A percentile compares a stretch with the other conserved stretches of the same genome.
Conservation (phyloP, 306 rosid genomes). For the Cicer chorassanicum region DNA sequence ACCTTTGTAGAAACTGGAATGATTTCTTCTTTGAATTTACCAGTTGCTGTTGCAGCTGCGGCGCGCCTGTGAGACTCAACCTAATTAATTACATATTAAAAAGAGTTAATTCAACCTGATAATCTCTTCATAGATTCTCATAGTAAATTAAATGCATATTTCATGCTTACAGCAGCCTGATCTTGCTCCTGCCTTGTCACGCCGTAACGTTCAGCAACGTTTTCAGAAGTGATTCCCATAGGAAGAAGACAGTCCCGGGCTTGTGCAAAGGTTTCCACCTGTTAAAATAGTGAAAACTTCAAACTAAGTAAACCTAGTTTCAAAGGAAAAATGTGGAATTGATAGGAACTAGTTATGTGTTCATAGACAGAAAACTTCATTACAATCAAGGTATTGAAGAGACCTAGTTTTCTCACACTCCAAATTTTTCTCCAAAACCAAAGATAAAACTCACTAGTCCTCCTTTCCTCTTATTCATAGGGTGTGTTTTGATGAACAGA, state of each 20-base stretch:
- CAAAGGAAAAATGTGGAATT: conserved; percentile 1
- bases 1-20: conserved; percentile 86
- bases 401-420: not conserved
- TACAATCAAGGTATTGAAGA: not conserved
- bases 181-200: conserved; percentile 91
- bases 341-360: not conserved
- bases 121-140: not conserved
- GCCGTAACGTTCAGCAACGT: conserved; percentile 79
- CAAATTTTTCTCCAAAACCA: not conserved
- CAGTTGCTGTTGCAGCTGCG: conserved; percentile 77
- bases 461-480: conserved; percentile 5
- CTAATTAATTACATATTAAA: conserved; percentile 50
- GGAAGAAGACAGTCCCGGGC: conserved; percentile 92
- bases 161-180: conserved; percentile 81
- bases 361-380: not conserved
- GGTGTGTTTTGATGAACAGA: too few relatives aligned
- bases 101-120: conserved; percentile 5
- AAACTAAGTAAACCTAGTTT: conserved; percentile 32
- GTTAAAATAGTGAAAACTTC: conserved; percentile 23
- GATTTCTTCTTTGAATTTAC: conserved; percentile 92
- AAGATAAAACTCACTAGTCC: not conserved
- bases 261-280: conserved; percentile 67
- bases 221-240: conserved; percentile 93
- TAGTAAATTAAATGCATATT: conserved; percentile 32
- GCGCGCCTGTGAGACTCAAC: conserved; percentile 92